Conservation (phyloP, 495 filamentous ascomycete genomes). For the Pyrenula massariospora region DNA sequence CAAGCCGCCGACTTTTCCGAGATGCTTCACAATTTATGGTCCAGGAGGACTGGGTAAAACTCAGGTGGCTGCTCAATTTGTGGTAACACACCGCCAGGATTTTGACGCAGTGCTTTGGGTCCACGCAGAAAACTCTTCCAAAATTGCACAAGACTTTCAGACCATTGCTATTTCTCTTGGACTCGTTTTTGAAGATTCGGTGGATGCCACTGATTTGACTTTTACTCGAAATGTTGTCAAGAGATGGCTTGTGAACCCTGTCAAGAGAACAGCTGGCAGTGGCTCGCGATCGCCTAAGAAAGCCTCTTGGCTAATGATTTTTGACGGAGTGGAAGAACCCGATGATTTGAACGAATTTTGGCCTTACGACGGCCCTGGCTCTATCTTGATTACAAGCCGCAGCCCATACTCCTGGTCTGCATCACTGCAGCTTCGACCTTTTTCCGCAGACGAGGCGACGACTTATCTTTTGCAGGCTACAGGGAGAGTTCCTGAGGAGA, state of each 20-base stretch:
- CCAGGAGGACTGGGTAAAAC: constrained; percentile 8
- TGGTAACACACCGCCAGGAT: background rate
- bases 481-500: constrained; percentile 1
- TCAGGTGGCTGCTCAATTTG: constrained; percentile 10
- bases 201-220: constrained; percentile 7
- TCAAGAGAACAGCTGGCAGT: constrained; percentile 1
- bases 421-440: constrained; percentile 7
- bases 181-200: constrained; percentile 6
- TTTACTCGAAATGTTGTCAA: constrained; percentile 8
- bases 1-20: background rate
- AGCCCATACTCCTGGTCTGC: constrained; percentile 11
- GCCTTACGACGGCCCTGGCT: constrained; percentile 18
- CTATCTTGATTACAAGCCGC: constrained; percentile 26
- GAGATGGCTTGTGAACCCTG: constrained; percentile 6
- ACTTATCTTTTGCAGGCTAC: background rate
- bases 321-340: constrained; percentile 25
- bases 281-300: constrained; percentile 1
- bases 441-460: constrained; percentile 10
- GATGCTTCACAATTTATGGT: background rate
- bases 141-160: constrained; percentile 8
- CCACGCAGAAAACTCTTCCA: constrained; percentile 8
- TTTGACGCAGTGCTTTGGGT: constrained; percentile 14
- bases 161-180: constrained; percentile 7
- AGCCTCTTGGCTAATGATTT: constrained; percentile 27
- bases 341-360: constrained; percentile 21